Conservation (phyloP, 805 yeast species). For the Wickerhamia fluorescens region DNA sequence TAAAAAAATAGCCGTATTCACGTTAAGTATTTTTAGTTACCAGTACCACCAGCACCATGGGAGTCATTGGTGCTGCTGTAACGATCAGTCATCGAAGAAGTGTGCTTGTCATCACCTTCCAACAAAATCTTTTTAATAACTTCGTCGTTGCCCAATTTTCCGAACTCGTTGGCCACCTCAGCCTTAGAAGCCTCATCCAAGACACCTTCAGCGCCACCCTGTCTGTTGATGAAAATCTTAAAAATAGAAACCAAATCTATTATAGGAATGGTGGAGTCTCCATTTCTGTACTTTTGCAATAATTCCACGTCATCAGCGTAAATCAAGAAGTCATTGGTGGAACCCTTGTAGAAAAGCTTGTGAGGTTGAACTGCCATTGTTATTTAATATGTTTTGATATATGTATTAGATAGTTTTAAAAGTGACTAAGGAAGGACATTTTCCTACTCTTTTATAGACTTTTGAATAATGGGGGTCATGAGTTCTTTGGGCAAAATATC, state of each 20-base stretch:
- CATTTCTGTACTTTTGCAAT: conserved; percentile 41
- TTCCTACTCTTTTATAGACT: background rate
- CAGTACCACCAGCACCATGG: conserved; percentile 24
- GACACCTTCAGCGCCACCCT: conserved; percentile 67
- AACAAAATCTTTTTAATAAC: conserved; percentile 52
- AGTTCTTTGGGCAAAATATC: no score
- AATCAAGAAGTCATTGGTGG: conserved; percentile 54
- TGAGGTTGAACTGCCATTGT: conserved; percentile 16
- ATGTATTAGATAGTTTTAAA: no score
- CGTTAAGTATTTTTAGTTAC: no score
- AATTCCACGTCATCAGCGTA: conserved; percentile 52
- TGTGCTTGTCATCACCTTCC: conserved; percentile 53
- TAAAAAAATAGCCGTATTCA: no score
- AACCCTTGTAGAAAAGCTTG: conserved; percentile 62
- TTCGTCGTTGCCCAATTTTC: conserved; percentile 47
- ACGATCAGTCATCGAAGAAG: no score
- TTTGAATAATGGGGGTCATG: no score
- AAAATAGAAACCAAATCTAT: conserved; percentile 56
- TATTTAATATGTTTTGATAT: background rate
- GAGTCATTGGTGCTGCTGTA: conserved; percentile 39
- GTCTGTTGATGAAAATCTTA: conserved; percentile 55
- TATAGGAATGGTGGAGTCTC: conserved; percentile 50
- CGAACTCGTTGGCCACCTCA: conserved; percentile 64
- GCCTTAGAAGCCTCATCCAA: conserved; percentile 64
- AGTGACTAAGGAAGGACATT: no score